phyloP scores from a whole-genome alignment of 2,329 filamentous ascomycete species.

The Anisogramma anomala region DNA sequence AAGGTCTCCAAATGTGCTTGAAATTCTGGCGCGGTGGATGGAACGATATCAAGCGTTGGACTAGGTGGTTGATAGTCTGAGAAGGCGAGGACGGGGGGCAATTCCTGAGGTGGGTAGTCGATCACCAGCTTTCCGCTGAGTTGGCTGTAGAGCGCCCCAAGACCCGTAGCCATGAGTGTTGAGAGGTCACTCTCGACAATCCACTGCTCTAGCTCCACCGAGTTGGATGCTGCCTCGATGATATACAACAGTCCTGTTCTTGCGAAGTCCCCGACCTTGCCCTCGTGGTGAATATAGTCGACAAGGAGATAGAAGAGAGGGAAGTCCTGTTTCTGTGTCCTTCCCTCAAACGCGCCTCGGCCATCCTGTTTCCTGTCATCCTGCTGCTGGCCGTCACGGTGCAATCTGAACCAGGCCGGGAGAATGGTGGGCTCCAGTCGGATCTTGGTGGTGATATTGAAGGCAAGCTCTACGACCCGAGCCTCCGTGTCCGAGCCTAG shows the following conservation, averaged over 20 bases:
- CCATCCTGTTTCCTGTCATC: conserved; percentile 33
- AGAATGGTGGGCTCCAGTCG: conserved; percentile 77
- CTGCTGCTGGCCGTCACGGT: conserved; percentile 22
- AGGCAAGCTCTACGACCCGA: conserved; percentile 81
- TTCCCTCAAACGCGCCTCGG: conserved; percentile 63
- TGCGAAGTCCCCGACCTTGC: conserved; percentile 89
- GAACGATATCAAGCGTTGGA: conserved; percentile 59
- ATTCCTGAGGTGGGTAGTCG: conserved; percentile 57
- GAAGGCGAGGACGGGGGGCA: conserved; percentile 75
- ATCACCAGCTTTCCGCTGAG: conserved; percentile 70
- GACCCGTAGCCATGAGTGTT: conserved; percentile 89
- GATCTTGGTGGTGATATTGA: conserved; percentile 95
- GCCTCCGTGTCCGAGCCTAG: conserved; percentile 72
- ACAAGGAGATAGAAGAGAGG: conserved; percentile 91
- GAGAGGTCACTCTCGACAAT: conserved; percentile 94
- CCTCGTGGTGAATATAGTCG: conserved; percentile 93
- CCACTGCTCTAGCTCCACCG: conserved; percentile 79
- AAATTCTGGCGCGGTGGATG: conserved; percentile 63
- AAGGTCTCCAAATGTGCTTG: conserved; percentile 86
- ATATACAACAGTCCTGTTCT: conserved; percentile 89
- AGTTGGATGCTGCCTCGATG: conserved; percentile 82
- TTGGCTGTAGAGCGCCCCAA: conserved; percentile 64
- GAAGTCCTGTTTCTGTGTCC: conserved; percentile 83
- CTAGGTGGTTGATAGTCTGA: conserved; percentile 75
- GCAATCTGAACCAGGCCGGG: conserved; percentile 78